Conservation (phyloP, 1,139 yeast genomes). For the Lodderomyces beijingensis region DNA sequence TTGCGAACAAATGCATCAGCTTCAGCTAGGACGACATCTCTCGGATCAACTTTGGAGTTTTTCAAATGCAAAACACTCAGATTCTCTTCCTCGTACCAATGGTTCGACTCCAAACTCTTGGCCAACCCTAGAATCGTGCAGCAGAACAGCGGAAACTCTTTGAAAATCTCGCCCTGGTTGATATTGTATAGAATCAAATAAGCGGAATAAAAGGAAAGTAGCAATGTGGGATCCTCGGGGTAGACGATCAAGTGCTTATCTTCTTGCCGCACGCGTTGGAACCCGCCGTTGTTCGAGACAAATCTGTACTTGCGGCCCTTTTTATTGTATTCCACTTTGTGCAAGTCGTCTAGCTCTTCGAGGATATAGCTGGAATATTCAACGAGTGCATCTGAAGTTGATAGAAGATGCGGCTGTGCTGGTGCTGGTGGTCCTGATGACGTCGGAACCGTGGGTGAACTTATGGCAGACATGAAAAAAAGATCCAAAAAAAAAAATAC, state of each 20-base stretch:
- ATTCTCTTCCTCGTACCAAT: slow-evolving; percentile 49
- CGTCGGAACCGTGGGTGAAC: not conserved
- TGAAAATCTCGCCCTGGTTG: slow-evolving; percentile 30
- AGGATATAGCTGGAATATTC: slow-evolving; percentile 25
- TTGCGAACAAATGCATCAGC: slow-evolving; percentile 11
- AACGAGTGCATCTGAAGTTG: slow-evolving; percentile 25
- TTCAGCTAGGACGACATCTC: slow-evolving; percentile 16
- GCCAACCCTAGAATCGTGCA: slow-evolving; percentile 50
- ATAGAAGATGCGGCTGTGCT: slow-evolving; percentile 1
- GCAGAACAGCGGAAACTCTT: slow-evolving; percentile 39
- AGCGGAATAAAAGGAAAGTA: slow-evolving; percentile 40
- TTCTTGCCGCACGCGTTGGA: slow-evolving; percentile 48
- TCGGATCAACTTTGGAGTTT: slow-evolving; percentile 29
- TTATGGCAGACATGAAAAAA: not conserved
- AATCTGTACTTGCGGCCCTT: slow-evolving; percentile 52
- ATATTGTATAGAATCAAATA: slow-evolving; percentile 38
- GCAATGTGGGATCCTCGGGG: slow-evolving; percentile 30
- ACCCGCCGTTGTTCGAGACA: slow-evolving; percentile 45
- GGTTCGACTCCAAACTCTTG: slow-evolving; percentile 41
- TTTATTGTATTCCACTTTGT: slow-evolving; percentile 41
- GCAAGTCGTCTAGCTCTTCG: slow-evolving; percentile 25
- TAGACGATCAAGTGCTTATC: slow-evolving; percentile 48
- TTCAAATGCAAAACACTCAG: slow-evolving; percentile 39
- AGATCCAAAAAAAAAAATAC: not conserved
- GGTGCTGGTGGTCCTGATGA: not conserved